Evolutionary conservation across 495 filamentous ascomycete genomes (phyloP), one percentile per base, ranked within the genome.

Genomic region (Cercophora samala): DNA sequence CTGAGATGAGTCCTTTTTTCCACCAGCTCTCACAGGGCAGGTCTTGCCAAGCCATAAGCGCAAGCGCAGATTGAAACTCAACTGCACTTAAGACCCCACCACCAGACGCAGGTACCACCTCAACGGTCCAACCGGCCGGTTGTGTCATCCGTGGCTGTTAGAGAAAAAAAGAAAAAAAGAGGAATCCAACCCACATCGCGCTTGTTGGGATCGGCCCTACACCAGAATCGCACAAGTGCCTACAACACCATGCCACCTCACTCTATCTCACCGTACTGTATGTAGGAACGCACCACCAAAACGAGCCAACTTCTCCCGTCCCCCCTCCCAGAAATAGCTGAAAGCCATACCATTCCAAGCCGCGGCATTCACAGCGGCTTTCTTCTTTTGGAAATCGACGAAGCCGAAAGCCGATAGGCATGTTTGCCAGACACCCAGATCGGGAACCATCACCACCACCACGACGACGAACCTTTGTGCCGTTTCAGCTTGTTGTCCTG

Each of bases 61-160:
- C 37, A 46, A 46, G 37, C 37, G 37, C 37, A 46, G 37, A 9
- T 17, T 46, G 37, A 46, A 46, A 46, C 37, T 18, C 13, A 2
- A 17, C 37, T n/a, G n/a, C n/a, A n/a, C n/a, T n/a, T n/a, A n/a
- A n/a, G n/a, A n/a, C n/a, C 8, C 26, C 26, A 29, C 26, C 3
- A 9, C 17, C 58, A 17, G 58, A 60, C 58, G 58, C 58, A 60
- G 58, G 58, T 60, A 60, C 58, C 58, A n/a, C n/a, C n/a, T n/a
- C n/a, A 60, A 60, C 58, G 58, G 58, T 60, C 58, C 9, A 32
- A 32, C 4, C 29, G 29, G 29, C n/a, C n/a, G n/a, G n/a, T 32
- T 32, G 29, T 32, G 37, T 46, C 11, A 46, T 46, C 37, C 37
- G 37, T 46, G 37, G 37, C 15, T 46, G 37, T 46, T 46, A n/a